A percentile compares a stretch with the other conserved stretches of the same genome.
phyloP scores from a whole-genome alignment of 345 rosid genomes.

The Aethionema arabicum region DNA sequence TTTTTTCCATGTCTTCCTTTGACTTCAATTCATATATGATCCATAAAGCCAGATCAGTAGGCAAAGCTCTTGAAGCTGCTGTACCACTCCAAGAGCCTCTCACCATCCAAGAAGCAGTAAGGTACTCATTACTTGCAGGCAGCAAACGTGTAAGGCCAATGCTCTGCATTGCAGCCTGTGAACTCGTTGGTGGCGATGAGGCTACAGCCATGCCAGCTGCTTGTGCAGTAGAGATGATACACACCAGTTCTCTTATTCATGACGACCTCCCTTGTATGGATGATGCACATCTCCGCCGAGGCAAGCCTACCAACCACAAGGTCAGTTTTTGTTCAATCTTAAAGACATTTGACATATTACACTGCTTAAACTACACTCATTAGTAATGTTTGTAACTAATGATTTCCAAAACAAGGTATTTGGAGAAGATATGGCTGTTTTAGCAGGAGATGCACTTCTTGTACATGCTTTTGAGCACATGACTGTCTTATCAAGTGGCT shows the following conservation, averaged over 20 bases:
- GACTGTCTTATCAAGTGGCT: slow-evolving; percentile 19
- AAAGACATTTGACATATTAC: too few relatives aligned
- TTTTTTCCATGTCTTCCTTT: slow-evolving; percentile 29
- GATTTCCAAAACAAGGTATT: slow-evolving; percentile 22
- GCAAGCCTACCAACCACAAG: slow-evolving; percentile 83
- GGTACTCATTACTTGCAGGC: slow-evolving; percentile 79
- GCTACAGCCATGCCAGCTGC: slow-evolving; percentile 79
- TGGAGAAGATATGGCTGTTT: slow-evolving; percentile 58
- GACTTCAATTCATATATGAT: slow-evolving; percentile 78
- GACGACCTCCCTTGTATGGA: slow-evolving; percentile 98
- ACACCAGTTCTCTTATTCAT: slow-evolving; percentile 85
- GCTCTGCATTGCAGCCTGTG: slow-evolving; percentile 81
- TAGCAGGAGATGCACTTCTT: slow-evolving; percentile 61
- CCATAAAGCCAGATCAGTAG: slow-evolving; percentile 52
- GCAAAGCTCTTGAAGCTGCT: slow-evolving; percentile 57
- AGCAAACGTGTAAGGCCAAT: slow-evolving; percentile 82
- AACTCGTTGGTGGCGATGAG: slow-evolving; percentile 70
- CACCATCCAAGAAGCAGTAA: slow-evolving; percentile 78
- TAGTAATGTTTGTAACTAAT: too few relatives aligned
- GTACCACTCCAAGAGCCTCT: slow-evolving; percentile 54
- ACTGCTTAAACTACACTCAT: too few relatives aligned
- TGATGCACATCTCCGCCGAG: slow-evolving; percentile 81
- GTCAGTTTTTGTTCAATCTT: too few relatives aligned
- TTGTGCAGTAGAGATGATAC: slow-evolving; percentile 90
- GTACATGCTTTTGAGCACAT: slow-evolving; percentile 57